Evolutionary conservation across 495 filamentous ascomycete genomes (phyloP).

Genomic region (Penicillium riverlandense): DNA sequence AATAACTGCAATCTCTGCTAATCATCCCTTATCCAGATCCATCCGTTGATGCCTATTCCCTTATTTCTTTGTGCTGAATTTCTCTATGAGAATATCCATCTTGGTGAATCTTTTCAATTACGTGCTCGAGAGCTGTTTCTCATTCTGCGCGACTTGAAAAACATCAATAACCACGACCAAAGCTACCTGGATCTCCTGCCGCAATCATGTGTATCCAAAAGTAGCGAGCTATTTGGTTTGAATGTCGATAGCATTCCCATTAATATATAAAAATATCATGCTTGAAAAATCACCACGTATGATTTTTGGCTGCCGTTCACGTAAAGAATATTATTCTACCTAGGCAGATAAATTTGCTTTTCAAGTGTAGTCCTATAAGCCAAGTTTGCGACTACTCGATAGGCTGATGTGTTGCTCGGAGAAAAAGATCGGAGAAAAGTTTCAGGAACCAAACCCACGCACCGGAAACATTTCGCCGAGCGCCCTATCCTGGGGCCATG

Average conservation of each 20-base stretch:
- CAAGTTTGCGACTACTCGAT: too few species aligned
- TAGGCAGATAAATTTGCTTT: too few species aligned
- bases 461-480: too few species aligned
- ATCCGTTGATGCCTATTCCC: constrained; percentile 12
- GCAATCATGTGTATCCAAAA: constrained; percentile 10
- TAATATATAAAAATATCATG: neutral
- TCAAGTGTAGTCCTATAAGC: too few species aligned
- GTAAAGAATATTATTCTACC: too few species aligned
- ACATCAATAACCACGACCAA: constrained; percentile 12
- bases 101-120: constrained; percentile 3
- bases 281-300: neutral
- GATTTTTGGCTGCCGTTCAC: neutral
- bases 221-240: neutral
- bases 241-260: neutral
- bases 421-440: too few species aligned
- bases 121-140: constrained; percentile 3
- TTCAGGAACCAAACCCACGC: too few species aligned
- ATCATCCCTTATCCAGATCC: neutral
- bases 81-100: constrained; percentile 3
- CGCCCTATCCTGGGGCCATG: too few species aligned
- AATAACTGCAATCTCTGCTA: neutral
- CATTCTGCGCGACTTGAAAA: constrained; percentile 8
- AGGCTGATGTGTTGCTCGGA: too few species aligned
- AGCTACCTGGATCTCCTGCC: constrained; percentile 16
- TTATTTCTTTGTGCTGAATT: constrained; percentile 8